phyloP scores from a whole-genome alignment of 768 basidiomycete species.

The Russula brevipes region DNA sequence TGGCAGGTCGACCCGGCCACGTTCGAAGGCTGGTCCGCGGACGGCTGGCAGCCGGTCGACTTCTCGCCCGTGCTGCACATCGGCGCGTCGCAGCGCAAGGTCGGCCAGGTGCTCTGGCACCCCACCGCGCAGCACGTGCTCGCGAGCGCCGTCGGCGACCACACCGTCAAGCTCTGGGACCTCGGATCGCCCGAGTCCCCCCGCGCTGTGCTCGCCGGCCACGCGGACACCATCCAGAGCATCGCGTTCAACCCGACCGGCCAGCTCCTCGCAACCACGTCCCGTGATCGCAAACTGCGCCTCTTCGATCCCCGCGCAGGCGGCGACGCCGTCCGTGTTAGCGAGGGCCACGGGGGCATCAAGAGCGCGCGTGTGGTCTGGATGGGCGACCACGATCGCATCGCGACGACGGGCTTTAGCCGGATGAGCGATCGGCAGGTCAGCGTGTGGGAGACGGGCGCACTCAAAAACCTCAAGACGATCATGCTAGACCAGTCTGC shows the following conservation, averaged over 20 bases:
- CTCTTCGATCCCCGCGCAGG: constrained; percentile 88
- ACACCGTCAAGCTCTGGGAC: constrained; percentile 90
- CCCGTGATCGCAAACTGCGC: constrained; percentile 86
- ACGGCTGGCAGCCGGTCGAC: constrained; percentile 77
- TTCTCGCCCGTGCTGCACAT: constrained; percentile 81
- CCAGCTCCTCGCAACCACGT: constrained; percentile 80
- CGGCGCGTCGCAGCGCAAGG: constrained; percentile 77
- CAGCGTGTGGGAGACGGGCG: constrained; percentile 81
- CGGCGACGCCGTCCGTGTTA: constrained; percentile 70
- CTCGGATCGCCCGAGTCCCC: constrained; percentile 67
- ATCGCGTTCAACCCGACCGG: constrained; percentile 80
- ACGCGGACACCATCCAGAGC: constrained; percentile 84
- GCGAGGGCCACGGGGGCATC: constrained; percentile 89
- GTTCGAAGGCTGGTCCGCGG: constrained; percentile 84
- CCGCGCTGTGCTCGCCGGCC: constrained; percentile 58
- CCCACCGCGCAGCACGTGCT: constrained; percentile 85
- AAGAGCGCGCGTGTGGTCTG: constrained; percentile 86
- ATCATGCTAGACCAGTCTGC: constrained; percentile 81
- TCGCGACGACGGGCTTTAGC: constrained; percentile 95
- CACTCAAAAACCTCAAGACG: constrained; percentile 71
- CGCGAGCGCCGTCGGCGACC: constrained; percentile 77
- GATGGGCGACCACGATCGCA: constrained; percentile 84
- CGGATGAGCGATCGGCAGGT: constrained; percentile 95
- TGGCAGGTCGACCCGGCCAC: constrained; percentile 69
- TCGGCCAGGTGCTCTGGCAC: constrained; percentile 92